Evolutionary conservation across 768 basidiomycete genomes (phyloP), one percentile per base, ranked within the genome.

Genomic region (Leccinum longicurvipes): DNA sequence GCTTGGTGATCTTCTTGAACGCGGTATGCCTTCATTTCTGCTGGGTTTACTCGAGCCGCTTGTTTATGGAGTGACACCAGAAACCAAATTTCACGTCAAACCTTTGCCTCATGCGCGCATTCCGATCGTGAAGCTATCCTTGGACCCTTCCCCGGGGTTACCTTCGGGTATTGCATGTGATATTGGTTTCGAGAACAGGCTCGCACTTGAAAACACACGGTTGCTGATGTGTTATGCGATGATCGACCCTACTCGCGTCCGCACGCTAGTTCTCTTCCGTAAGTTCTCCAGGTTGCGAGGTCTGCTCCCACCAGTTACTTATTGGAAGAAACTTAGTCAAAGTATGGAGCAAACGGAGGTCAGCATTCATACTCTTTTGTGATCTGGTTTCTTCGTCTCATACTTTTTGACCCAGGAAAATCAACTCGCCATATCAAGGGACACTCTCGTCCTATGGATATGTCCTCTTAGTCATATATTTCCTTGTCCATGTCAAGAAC

Each of bases 281-380:
- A 72, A 82, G 95, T 87, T 12, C 29, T 62, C 67, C 67, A n/a
- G n/a, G n/a, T 47, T 54, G 67, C 17, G n/a, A 55, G 47, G 11
- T 46, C 41, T 44, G 51, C 36, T 54, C 53, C 29, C 27, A 42
- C 42, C 50, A 47, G 4, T 39, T 24, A 47, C 59, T 65, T 36
- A 63, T 60, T 48, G 31, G 47, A 45, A 56, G 23, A 49, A 42
- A 41, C n/a, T 7, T 63, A 98, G 95, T 99, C 67, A 99, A 99
- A 79, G 93, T 99, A 21, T 99, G 96, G 96, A 91, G 92, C 65
- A 99, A 98, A 75, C 83, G 93, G 73, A 82, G 95, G 90, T 89
- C 54, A 34, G 53, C 49, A 14, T 32, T 27, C 32, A 25, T 28
- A 4, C 21, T 47, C 36, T n/a, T 47, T n/a, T 25, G 6, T 3